These are phyloP conservation scores for Chondrus crispus DNA, from an alignment of 23 red algal species.

Conservation along the genomic window DNA sequence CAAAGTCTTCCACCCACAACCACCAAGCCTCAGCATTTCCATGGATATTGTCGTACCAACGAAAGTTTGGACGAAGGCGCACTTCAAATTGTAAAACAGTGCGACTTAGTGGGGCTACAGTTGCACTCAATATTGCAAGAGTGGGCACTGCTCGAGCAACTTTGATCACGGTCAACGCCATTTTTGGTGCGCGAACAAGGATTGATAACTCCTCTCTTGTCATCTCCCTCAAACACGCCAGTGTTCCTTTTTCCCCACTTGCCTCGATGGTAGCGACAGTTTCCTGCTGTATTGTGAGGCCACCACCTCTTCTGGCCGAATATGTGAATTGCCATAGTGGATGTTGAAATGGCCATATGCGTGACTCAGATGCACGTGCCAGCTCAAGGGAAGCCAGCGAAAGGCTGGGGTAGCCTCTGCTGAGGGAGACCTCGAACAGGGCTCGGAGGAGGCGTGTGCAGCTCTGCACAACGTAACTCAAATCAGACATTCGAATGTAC, in stretches of 20 bases:
- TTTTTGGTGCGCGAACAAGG: conserved; percentile 52
- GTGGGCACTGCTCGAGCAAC: conserved; percentile 53
- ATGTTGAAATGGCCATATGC: conserved; percentile 91
- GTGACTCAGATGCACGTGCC: conserved; percentile 64
- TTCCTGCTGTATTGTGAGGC: conserved; percentile 30
- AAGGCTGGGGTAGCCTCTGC: conserved; percentile 57
- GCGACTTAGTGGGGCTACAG: conserved; percentile 28
- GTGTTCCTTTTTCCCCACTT: not conserved
- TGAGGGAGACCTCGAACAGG: conserved; percentile 78
- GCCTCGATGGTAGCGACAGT: conserved; percentile 39
- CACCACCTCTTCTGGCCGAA: conserved; percentile 11
- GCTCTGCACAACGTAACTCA: conserved; percentile 85
- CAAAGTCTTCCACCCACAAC: conserved; percentile 87
- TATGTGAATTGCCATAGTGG: conserved; percentile 79
- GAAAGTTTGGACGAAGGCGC: conserved; percentile 58
- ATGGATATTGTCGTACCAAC: conserved; percentile 75
- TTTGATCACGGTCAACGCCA: conserved; percentile 30
- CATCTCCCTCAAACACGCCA: conserved; percentile 26
- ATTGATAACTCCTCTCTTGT: conserved; percentile 33
- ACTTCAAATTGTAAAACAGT: conserved; percentile 60
- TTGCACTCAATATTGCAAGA: conserved; percentile 32
- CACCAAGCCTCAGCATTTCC: conserved; percentile 74
- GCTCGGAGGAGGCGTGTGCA: conserved; percentile 69
- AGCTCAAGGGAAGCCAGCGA: conserved; percentile 74
- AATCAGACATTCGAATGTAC: conserved; percentile 70